These are phyloP conservation scores for Pestalotiopsis sp. DNA, from an alignment of 2,329 filamentous ascomycete species.

Conservation along the genomic window DNA sequence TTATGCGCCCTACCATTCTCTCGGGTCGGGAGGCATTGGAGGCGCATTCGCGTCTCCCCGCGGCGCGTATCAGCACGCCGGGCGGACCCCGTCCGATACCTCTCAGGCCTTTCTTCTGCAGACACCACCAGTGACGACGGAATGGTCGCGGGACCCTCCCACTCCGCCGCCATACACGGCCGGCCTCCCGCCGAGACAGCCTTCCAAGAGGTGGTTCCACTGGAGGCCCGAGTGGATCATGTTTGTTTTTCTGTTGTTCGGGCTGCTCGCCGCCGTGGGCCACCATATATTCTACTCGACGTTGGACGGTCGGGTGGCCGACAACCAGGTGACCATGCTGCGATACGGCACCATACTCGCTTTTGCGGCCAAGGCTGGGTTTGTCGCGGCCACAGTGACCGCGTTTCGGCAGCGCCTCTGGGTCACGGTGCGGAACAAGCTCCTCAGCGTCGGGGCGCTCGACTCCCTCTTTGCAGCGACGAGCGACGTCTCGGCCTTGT, in stretches of 20 bases:
- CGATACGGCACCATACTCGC: constrained; percentile 41
- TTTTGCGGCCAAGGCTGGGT: constrained; percentile 40
- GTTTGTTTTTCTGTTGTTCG: constrained; percentile 39
- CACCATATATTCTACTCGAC: constrained; percentile 41
- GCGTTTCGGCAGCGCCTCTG: constrained; percentile 35
- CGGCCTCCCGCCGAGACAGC: background rate
- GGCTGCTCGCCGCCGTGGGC: constrained; percentile 36
- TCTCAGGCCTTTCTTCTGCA: constrained; percentile 20
- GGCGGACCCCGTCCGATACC: constrained; percentile 14
- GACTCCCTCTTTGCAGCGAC: constrained; percentile 37
- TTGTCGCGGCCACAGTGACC: constrained; percentile 37
- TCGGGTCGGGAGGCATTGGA: constrained; percentile 14
- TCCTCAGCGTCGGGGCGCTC: constrained; percentile 30
- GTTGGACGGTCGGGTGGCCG: constrained; percentile 34
- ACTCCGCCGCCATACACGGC: constrained; percentile 22
- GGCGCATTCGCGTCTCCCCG: constrained; percentile 19
- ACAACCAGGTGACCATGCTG: constrained; percentile 39
- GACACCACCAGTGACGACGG: constrained; percentile 15
- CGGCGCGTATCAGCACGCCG: constrained; percentile 17
- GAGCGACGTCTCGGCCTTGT: constrained; percentile 31
- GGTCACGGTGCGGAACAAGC: constrained; percentile 32
- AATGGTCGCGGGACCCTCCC: constrained; percentile 21
- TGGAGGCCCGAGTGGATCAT: constrained; percentile 41
- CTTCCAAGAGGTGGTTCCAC: constrained; percentile 27
- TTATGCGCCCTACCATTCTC: constrained; percentile 13